Base-by-base conservation (phyloP, 805 yeast species). In the Suhomyces tanzawaensis region DNA sequence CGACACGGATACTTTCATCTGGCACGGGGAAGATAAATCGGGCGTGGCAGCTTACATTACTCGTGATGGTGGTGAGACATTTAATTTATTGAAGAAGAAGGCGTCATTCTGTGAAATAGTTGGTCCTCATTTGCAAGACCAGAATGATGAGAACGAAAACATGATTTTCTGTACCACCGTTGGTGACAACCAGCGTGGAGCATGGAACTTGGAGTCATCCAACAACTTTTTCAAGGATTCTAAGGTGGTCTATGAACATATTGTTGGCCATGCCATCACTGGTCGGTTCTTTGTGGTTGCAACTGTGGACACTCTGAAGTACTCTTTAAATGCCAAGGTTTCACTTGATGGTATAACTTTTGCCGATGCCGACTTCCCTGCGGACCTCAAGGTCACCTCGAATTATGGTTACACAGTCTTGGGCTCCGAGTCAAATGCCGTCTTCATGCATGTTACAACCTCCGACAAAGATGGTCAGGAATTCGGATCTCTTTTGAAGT, bases 371-470 rank as follows among this genome's bases (percentile, higher is more conserved):
- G 71, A 75, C 41, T 82, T 88, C 60, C 98, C 99, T 1, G 56
- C 57, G 30, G 75, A 77, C 25, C 67, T 85, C 48, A 62, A 72
- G 5, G 78, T 82, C 17, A 76, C 76, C 29, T 68, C 71, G 24
- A 82, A 81, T 46, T 61, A 64, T 32, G 71, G 72, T 1, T 89
- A 86, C 60, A 90, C 96, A 0, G 74, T 91, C 17, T 66, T 93
- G 29, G 88, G 86, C 27, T 78, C 91, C 1, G 73, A 74, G 19
- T 72, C 88, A 0, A 76, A 81, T 22, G 77, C 95, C 2, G 69
- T 93, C 4, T 84, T 89, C 60, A 54, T 93, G 62, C 97, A 88
- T 57, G 84, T 89, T 6, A 85, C 96, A 3, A 82, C 90, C 0
- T 69, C 70, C 48, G 54, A 64, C 14, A 70, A 64, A 9, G 31